Conservation (phyloP, 306 rosid genomes). For the Pyrus pyrifolia region DNA sequence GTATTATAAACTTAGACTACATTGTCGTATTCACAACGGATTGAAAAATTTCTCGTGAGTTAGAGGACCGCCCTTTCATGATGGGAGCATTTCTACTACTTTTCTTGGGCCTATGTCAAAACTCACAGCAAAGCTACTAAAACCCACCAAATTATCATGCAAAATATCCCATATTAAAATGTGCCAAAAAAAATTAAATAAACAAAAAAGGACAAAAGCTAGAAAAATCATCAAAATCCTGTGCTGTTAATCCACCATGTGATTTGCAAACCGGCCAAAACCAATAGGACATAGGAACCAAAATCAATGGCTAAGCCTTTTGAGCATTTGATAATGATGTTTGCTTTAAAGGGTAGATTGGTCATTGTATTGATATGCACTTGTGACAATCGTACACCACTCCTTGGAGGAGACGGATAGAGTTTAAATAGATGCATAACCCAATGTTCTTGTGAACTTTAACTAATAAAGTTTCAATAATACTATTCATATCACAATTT, state of each 20-base stretch:
- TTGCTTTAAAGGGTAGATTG: background rate
- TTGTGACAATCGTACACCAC: background rate
- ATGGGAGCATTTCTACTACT: background rate
- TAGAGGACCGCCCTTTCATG: background rate
- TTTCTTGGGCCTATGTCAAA: constrained; percentile 9
- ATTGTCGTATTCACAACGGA: too few species aligned
- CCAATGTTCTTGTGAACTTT: background rate
- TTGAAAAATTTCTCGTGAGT: too few species aligned
- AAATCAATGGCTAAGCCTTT: background rate
- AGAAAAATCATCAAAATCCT: constrained; percentile 26
- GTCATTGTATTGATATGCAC: background rate
- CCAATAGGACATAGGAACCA: background rate
- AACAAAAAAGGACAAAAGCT: constrained; percentile 10
- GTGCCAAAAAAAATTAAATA: background rate
- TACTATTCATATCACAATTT: too few species aligned
- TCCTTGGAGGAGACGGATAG: background rate
- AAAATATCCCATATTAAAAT: background rate
- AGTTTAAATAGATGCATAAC: background rate
- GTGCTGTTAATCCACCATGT: constrained; percentile 27
- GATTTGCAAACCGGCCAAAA: constrained; percentile 14
- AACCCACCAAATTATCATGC: constrained; percentile 10
- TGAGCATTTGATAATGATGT: background rate
- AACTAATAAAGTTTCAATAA: too few species aligned
- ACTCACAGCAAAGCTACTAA: background rate
- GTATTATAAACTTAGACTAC: too few species aligned